Evolutionary conservation across 202 grass and related monocot genomes (phyloP), one percentile per base, ranked within the genome.

Genomic region (Setaria italica): DNA sequence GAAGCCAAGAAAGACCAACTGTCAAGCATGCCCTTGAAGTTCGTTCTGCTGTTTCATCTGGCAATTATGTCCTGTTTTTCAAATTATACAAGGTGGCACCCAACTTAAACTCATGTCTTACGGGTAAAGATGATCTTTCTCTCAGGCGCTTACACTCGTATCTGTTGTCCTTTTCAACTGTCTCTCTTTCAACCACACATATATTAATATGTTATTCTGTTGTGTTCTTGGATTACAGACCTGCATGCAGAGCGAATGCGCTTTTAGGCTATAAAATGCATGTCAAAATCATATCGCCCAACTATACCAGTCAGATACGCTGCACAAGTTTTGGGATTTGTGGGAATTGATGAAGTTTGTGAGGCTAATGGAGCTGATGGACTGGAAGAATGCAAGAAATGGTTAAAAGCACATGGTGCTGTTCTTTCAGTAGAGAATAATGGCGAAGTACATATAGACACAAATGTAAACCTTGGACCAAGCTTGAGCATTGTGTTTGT

Each of bases 1-100:
- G 87, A 90, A 78, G 88, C 87, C 56, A 98, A 92, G 79, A 65
- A 84, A 82, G 87, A 98, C 48, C 74, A 62, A 80, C 95, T 42
- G 89, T 98, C 29, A 95, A 98, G 81, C 95, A 98, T 89, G 92
- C 95, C 63, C 92, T 95, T 87, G 82, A 87, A 60, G 95, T 98
- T 86, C 91, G 76, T 81, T 89, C 89, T 55, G 92, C 95, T 78
- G 89, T 95, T 72, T 93, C 54, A 67, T 98, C 92, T 80, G 91
- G 92, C 87, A 98, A 98, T 70, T 93, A 93, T 84, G 87, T 98
- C 46, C 79, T 92, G 21, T 98, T 93, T 79, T 98, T 98, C 75
- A 95, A 94, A 92, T 82, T 98, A 53, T 98, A 98, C 82, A 95
- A 89, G 74, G 56, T 62, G 53, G 89, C 95, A 60, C 95, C 95